phyloP scores from a whole-genome alignment of 495 filamentous ascomycete species.

The Terfezia boudieri region DNA sequence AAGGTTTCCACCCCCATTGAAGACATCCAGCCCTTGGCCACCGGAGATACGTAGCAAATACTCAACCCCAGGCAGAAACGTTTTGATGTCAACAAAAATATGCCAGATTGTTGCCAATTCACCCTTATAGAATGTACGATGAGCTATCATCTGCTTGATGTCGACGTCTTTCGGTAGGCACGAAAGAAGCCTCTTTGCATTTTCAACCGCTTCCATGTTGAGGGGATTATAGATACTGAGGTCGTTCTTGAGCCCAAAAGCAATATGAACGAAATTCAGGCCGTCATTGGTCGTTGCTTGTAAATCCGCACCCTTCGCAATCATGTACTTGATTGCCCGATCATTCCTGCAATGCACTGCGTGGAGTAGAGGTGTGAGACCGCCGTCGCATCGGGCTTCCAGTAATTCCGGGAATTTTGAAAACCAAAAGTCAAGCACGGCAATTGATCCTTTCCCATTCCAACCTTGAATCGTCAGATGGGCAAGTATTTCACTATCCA shows the following conservation, averaged over 20 bases:
- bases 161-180: background rate
- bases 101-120: background rate
- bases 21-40: slow-evolving; percentile 5
- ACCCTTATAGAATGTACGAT: background rate
- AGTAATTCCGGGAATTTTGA: background rate
- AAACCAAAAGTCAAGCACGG: background rate
- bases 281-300: background rate
- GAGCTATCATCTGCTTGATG: background rate
- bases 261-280: background rate
- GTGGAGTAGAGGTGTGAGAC: background rate
- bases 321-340: background rate
- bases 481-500: slow-evolving; percentile 9
- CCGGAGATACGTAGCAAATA: slow-evolving; percentile 6
- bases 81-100: background rate
- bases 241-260: background rate
- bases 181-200: background rate
- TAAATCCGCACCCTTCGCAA: background rate
- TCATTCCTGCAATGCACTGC: background rate
- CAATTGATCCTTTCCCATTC: background rate
- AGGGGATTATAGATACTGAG: too few species aligned
- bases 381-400: background rate
- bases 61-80: background rate
- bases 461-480: slow-evolving; percentile 10
- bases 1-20: slow-evolving; percentile 10
- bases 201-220: background rate